phyloP scores from a whole-genome alignment of 2,329 filamentous ascomycete genomes.

The Alternaria angustiovoidea region DNA sequence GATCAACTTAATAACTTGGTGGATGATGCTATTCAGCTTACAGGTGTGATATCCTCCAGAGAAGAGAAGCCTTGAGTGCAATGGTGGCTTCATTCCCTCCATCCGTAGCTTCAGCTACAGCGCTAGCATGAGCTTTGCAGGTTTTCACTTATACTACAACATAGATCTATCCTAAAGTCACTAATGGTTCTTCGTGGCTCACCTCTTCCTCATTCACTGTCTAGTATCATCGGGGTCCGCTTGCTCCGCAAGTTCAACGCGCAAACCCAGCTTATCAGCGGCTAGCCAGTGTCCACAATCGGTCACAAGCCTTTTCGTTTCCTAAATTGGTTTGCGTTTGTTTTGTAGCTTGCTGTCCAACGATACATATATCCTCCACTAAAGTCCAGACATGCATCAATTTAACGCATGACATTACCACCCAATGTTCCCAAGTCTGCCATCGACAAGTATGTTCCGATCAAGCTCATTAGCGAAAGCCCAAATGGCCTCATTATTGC shows the following conservation, averaged over 20 bases:
- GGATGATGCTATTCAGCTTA: conserved; percentile 46
- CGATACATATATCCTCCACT: neutral
- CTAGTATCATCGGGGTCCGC: neutral
- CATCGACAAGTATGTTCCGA: neutral
- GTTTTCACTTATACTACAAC: neutral
- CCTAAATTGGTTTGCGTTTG: neutral
- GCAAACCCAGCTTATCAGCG: neutral
- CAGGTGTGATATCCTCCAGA: conserved; percentile 27
- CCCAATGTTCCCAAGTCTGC: neutral
- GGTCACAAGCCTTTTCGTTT: neutral
- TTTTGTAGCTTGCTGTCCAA: neutral
- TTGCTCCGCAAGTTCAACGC: neutral
- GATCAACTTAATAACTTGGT: conserved; percentile 45
- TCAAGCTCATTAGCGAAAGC: neutral
- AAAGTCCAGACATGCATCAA: neutral
- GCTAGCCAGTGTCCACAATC: neutral
- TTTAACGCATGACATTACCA: neutral
- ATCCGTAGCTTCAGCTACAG: neutral
- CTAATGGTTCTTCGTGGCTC: neutral
- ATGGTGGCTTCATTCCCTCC: neutral
- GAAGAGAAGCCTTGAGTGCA: conserved; percentile 1
- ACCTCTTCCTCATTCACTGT: neutral
- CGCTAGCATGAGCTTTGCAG: neutral
- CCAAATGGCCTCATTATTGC: neutral
- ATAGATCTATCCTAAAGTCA: neutral